A percentile compares a stretch with the other conserved stretches of the same genome.
phyloP scores from a whole-genome alignment of 352 stramenopile genomes.

The Pelagophyceae sp. region DNA sequence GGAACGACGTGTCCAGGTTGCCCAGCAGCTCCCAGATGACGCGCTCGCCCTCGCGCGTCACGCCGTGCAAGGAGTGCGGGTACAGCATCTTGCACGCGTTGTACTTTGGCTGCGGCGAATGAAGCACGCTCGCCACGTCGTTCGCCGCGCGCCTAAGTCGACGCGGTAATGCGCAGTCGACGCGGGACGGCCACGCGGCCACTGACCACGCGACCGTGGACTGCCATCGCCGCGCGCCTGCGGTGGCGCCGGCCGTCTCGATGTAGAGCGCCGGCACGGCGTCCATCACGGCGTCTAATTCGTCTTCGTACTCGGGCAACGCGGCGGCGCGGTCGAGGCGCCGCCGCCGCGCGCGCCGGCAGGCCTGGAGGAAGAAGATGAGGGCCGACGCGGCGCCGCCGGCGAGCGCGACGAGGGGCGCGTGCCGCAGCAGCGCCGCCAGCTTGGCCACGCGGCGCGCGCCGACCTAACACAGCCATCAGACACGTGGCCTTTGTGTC shows the following conservation, averaged over 20 bases:
- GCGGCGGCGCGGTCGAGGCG: no score
- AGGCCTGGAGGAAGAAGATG: background rate
- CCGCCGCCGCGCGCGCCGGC: no score
- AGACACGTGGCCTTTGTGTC: no score
- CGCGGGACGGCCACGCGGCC: no score
- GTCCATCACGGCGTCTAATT: background rate
- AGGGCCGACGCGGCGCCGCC: background rate
- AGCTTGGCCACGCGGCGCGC: no score
- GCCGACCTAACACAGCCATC: no score
- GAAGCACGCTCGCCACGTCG: background rate
- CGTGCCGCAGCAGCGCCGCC: background rate
- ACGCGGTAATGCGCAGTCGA: no score
- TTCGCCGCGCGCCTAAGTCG: no score
- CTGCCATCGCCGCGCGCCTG: background rate
- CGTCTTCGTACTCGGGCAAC: background rate
- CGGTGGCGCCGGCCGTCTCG: background rate
- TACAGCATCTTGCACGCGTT: background rate
- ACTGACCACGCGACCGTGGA: background rate
- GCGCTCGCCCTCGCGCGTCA: background rate
- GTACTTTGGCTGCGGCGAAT: background rate
- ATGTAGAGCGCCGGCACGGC: background rate
- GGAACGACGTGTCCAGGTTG: background rate
- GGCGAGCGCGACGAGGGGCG: background rate
- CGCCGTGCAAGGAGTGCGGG: background rate
- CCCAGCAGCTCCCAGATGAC: conserved; percentile 16